A percentile compares a stretch with the other conserved stretches of the same genome.
These are phyloP conservation scores for Dacryopinax primogenitus DNA, from an alignment of 768 basidiomycete species.

Conservation along the genomic window DNA sequence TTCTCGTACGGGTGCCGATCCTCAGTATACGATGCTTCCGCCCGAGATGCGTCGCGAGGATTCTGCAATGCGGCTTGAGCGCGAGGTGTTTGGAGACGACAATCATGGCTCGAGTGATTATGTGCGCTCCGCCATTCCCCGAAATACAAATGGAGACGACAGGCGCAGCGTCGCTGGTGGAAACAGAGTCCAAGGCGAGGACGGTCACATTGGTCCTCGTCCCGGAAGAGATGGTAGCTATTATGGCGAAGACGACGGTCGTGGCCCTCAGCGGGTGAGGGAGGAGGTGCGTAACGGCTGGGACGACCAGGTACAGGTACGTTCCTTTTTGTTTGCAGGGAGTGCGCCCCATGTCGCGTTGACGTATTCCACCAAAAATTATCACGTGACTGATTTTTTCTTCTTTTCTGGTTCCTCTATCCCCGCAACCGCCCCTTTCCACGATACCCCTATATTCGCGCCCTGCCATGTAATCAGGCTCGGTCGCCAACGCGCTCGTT, in stretches of 20 bases:
- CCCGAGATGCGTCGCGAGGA: constrained; percentile 1
- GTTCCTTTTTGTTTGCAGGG: neutral
- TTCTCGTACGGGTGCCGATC: neutral
- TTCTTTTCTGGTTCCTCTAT: neutral
- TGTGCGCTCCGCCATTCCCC: neutral
- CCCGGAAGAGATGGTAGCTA: neutral
- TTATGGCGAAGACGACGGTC: neutral
- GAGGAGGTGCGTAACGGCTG: neutral
- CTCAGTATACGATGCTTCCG: neutral
- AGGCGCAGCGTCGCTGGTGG: neutral
- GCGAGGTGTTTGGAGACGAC: constrained; percentile 6
- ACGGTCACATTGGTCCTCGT: neutral
- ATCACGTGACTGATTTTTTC: constrained; percentile 3
- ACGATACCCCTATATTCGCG: neutral
- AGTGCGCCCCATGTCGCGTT: neutral
- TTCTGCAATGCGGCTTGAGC: neutral
- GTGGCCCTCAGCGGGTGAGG: neutral
- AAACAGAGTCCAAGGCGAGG: neutral
- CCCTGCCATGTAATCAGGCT: no score
- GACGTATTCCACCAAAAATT: neutral
- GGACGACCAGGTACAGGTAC: constrained; percentile 7
- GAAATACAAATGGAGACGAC: neutral
- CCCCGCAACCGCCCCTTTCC: neutral
- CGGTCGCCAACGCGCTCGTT: neutral
- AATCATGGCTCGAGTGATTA: neutral